These are phyloP conservation scores for Vickermania spadyakhi DNA, from an alignment of 208 protist genomes.

Conservation along the genomic window DNA sequence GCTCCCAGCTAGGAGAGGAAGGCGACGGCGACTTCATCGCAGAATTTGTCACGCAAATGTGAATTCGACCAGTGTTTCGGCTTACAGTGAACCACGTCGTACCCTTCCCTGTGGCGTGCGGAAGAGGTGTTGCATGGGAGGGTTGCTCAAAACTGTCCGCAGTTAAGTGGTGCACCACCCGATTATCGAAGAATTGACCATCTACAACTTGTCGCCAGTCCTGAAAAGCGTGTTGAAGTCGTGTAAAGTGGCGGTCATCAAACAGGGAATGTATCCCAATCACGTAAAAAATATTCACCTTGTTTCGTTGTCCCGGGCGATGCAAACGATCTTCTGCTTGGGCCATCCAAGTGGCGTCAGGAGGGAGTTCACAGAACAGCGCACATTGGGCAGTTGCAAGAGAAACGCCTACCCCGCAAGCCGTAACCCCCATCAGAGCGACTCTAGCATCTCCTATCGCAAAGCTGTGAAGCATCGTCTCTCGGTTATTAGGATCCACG, in stretches of 20 bases:
- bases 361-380: constrained; percentile 80
- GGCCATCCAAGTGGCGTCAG: constrained; percentile 61
- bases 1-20: constrained; percentile 5
- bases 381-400: constrained; percentile 51
- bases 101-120: not conserved
- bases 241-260: constrained; percentile 50
- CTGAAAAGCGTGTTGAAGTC: constrained; percentile 23
- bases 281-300: constrained; percentile 56
- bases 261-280: constrained; percentile 49
- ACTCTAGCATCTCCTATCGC: constrained; percentile 24
- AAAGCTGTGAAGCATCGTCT: constrained; percentile 26
- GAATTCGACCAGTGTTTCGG: constrained; percentile 57
- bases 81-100: constrained; percentile 21
- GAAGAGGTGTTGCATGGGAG: not conserved
- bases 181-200: not conserved
- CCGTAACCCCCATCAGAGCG: constrained; percentile 68
- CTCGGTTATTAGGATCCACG: constrained; percentile 23
- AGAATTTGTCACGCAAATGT: constrained; percentile 15
- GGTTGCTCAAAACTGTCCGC: not conserved
- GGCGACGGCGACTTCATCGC: not conserved
- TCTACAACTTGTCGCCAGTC: constrained; percentile 10
- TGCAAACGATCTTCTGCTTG: constrained; percentile 83
- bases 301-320: constrained; percentile 40
- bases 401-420: constrained; percentile 66
- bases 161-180: not conserved